phyloP scores from a whole-genome alignment of 208 protist species.

The Leishmania mexicana region DNA sequence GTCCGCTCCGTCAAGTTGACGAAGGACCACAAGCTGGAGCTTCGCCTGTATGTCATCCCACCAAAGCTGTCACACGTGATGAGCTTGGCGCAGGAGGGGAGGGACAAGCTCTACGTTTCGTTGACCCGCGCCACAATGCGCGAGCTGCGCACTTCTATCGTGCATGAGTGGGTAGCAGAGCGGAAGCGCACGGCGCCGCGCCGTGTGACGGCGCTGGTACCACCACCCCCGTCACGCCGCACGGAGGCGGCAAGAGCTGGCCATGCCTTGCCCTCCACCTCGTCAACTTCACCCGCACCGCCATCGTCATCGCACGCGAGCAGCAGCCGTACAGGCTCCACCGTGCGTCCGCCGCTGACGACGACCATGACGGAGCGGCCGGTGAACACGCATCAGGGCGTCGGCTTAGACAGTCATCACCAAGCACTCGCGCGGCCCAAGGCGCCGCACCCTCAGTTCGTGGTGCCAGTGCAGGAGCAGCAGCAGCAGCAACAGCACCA shows the following conservation, averaged over 20 bases:
- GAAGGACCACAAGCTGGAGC: constrained; percentile 66
- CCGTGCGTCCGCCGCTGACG: neutral
- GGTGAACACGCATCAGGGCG: constrained; percentile 8
- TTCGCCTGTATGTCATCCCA: constrained; percentile 76
- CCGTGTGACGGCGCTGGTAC: constrained; percentile 1
- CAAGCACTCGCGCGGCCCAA: neutral
- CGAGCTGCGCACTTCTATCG: constrained; percentile 43
- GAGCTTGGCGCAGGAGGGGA: constrained; percentile 30
- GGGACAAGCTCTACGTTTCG: constrained; percentile 68
- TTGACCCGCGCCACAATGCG: constrained; percentile 72
- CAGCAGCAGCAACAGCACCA: neutral
- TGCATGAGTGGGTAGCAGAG: constrained; percentile 83
- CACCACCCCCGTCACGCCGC: neutral
- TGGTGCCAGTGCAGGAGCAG: neutral
- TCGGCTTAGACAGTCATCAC: neutral
- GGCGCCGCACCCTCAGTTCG: neutral
- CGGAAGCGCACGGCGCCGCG: constrained; percentile 68
- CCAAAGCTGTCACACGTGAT: constrained; percentile 62
- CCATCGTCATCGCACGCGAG: neutral
- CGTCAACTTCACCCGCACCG: neutral
- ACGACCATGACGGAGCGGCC: constrained; percentile 17
- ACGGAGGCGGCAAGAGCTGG: neutral
- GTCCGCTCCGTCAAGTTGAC: constrained; percentile 84
- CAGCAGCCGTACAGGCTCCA: constrained; percentile 6
- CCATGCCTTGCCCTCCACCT: neutral